Conservation (phyloP, 2,329 filamentous ascomycete species). For the Calonectria leucothoes region DNA sequence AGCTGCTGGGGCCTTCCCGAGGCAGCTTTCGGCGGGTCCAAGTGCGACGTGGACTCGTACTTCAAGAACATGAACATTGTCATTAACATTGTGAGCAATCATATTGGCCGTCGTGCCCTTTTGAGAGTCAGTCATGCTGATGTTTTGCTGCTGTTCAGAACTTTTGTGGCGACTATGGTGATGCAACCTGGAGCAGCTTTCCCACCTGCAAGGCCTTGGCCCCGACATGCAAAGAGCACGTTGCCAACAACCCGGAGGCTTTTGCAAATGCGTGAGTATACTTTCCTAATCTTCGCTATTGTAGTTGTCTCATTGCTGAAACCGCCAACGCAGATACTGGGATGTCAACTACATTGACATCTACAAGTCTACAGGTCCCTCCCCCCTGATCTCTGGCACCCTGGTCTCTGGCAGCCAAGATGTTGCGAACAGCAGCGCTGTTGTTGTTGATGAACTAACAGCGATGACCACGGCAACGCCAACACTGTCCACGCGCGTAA, state of each 20-base stretch:
- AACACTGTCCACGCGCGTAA: slow-evolving; percentile 39
- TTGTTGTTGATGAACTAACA: slow-evolving; percentile 33
- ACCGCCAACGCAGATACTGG: slow-evolving; percentile 58
- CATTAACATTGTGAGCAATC: slow-evolving; percentile 74
- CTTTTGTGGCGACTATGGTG: slow-evolving; percentile 84
- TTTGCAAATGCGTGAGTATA: slow-evolving; percentile 52
- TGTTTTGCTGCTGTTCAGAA: slow-evolving; percentile 57
- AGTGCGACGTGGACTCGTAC: slow-evolving; percentile 73
- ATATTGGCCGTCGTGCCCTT: background rate
- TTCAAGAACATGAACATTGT: slow-evolving; percentile 79
- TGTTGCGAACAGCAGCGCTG: too few relatives aligned
- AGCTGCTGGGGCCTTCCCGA: slow-evolving; percentile 74
- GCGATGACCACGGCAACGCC: slow-evolving; percentile 38
- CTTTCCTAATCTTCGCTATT: too few relatives aligned
- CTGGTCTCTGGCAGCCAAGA: background rate
- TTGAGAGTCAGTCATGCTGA: background rate
- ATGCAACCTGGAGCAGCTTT: slow-evolving; percentile 53
- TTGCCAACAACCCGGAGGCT: slow-evolving; percentile 56
- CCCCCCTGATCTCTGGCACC: background rate
- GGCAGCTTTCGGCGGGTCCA: slow-evolving; percentile 73
- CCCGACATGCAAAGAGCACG: slow-evolving; percentile 58
- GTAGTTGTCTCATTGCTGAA: too few relatives aligned
- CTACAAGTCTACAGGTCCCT: slow-evolving; percentile 42
- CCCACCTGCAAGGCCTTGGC: slow-evolving; percentile 55
- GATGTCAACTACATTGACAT: slow-evolving; percentile 67